phyloP scores from a whole-genome alignment of 1,284 basidiomycete species.

The Papiliotrema flavescens region DNA sequence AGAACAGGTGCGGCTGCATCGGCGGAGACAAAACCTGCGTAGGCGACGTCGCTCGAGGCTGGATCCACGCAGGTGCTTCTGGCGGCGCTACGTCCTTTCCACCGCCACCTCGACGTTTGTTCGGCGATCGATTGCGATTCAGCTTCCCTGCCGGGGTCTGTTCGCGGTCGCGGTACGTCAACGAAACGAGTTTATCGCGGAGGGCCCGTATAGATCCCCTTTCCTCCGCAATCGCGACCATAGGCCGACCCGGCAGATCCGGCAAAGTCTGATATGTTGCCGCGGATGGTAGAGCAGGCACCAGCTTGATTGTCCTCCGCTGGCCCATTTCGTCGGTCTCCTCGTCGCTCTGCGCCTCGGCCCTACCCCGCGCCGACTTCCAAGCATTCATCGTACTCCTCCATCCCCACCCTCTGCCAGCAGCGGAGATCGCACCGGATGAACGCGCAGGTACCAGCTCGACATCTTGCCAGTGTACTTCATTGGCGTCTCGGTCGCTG shows the following conservation, averaged over 20 bases:
- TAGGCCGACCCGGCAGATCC: background rate
- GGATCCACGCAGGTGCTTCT: conserved; percentile 20
- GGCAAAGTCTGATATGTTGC: conserved; percentile 10
- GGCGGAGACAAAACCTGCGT: conserved; percentile 19
- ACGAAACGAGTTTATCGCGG: conserved; percentile 10
- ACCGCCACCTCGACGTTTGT: conserved; percentile 11
- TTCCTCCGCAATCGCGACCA: background rate
- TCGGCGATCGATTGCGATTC: conserved; percentile 16
- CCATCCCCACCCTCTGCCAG: conserved; percentile 15
- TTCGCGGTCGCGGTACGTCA: background rate
- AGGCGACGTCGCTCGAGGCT: conserved; percentile 18
- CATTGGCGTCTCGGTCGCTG: background rate
- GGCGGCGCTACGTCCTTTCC: background rate
- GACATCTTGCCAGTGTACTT: conserved; percentile 1
- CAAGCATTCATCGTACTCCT: conserved; percentile 13
- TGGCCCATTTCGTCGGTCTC: conserved; percentile 5
- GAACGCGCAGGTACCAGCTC: background rate
- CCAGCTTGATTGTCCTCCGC: conserved; percentile 19
- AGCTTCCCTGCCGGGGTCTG: background rate
- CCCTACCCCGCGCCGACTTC: conserved; percentile 16
- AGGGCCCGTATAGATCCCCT: conserved; percentile 7
- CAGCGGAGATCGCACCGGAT: conserved; percentile 1
- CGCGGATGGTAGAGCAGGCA: background rate
- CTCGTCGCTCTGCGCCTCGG: background rate
- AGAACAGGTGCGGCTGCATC: conserved; percentile 30